Base-by-base conservation (phyloP, 1,284 basidiomycete species). In the Apiotrichum porosum region DNA sequence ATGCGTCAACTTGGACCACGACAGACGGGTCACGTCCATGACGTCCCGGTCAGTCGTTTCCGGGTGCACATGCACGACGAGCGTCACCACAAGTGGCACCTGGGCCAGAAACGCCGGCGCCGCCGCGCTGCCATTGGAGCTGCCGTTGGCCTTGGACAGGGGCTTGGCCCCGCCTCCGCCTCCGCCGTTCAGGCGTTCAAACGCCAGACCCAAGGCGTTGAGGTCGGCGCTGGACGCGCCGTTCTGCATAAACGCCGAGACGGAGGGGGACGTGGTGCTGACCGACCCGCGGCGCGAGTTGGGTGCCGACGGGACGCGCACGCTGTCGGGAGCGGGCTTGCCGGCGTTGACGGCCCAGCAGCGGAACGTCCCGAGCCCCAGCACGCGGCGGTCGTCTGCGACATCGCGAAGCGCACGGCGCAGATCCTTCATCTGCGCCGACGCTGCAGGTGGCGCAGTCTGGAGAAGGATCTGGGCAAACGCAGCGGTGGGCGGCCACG, bases 391-490 rank as follows among this genome's bases (percentile, higher is more conserved):
- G 54, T 58, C 51, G 34, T 70, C 78, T 17, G 56, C 57, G 14
- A 87, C 84, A 75, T 93, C 89, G 23, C 84, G 81, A 76, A 92
- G 82, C 1, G 81, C 83, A 9, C 84, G 78, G 52, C 86, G 76
- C 59, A 94, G 85, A 0, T 80, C 77, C 57, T 86, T 83, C 83
- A 89, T 89, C 48, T 83, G 80, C 2, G 78, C 59, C 1, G 83
- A 80, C 18, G 84, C 75, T 6, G 76, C 72, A 0, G 66, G 56
- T 0, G 91, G 91, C 0, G 89, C 81, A 0, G 91, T 95, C 67
- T 95, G 91, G 3, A 95, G 72, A 1, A 97, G 76, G 1, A 91
- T 83, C 9, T 84, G 82, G 3, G 87, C 90, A 22, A 91, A 84
- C 0, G 85, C 80, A 4, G 83, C 76, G 18, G 83, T 87, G 0